Base-by-base conservation (phyloP, 805 yeast genomes). In the Zygosaccharomyces pseudorouxii region DNA sequence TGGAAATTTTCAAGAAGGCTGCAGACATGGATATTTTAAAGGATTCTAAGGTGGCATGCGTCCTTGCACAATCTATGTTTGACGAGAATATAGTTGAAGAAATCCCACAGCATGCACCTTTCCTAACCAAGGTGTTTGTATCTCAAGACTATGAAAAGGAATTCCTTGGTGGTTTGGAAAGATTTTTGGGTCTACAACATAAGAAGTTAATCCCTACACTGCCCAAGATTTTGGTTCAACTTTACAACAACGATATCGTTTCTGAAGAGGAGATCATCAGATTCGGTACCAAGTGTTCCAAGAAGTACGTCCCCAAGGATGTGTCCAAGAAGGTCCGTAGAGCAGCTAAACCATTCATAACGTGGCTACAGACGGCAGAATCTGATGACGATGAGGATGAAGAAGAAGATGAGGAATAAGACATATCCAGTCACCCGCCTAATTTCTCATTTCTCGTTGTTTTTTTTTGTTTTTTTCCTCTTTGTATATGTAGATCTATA, bases 291-390 rank as follows among this genome's bases (percentile, higher is more conserved):
- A 67, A 89, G 82, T 71, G 90, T 42, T 86, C 96, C 46, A 89
- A 89, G 76, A 90, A 89, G 70, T 93, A 84, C 62, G 97, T 93
- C 52, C 86, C 95, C 53, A 93, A 92, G 74, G 95, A 89, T 41
- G 77, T 82, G 29, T 84, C 95, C 46, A 92, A 92, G 75, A 92
- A 87, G 78, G 96, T 90, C 45, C 86, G 97, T 71, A 87, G 83
- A 71, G 93, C 97, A 40, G 97, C 97, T 52, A 90, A 89, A 72
- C 96, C 98, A 27, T 93, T 93, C 72, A 74, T 93, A 55, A 82
- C 85, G 57, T 93, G 99, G 99, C 80, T 93, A 57, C 84, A 89
- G 65, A 90, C 86, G 69, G 98, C 99, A 52, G 97, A 89, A 58
- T 84, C 82, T 66, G 92, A 84, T 55, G 77, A 78, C 55, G 86